Percentiles rank a stretch among this genome's conserved stretches.
These are phyloP conservation scores for Coelastrella sp. DNA, from an alignment of 139 green algal species.

Conservation along the genomic window DNA sequence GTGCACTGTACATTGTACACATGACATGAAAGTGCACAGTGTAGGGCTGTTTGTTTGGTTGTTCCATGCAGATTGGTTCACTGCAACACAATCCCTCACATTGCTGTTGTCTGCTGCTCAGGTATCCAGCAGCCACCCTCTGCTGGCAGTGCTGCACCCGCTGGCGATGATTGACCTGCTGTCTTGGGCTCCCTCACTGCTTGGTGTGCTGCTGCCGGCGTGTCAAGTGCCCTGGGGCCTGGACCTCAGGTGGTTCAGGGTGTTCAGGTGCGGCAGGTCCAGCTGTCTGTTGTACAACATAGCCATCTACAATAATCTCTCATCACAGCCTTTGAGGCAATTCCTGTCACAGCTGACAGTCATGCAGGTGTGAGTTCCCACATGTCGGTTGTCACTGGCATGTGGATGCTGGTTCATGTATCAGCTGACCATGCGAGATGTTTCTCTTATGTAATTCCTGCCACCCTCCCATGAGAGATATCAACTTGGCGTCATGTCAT, in stretches of 20 bases:
- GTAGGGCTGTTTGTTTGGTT: no score
- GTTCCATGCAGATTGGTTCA: no score
- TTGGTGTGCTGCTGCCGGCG: constrained; percentile 56
- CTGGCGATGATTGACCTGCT: constrained; percentile 77
- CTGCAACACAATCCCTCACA: not conserved
- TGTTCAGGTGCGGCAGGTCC: constrained; percentile 63
- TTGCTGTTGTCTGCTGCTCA: not conserved
- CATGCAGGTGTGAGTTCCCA: no score
- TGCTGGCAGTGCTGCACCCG: constrained; percentile 36
- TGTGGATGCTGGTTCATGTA: not conserved
- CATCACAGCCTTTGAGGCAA: not conserved
- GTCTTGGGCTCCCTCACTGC: constrained; percentile 76
- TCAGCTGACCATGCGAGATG: no score
- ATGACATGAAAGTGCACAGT: no score
- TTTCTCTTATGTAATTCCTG: not conserved
- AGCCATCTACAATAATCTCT: not conserved
- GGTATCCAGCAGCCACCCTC: not conserved
- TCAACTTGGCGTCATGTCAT: no score
- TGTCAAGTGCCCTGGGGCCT: constrained; percentile 49
- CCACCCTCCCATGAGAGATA: not conserved
- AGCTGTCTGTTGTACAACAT: not conserved
- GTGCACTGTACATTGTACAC: no score
- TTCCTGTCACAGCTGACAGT: not conserved
- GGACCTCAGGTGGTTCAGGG: constrained; percentile 81
- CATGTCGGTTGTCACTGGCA: no score